Evolutionary conservation across 2,329 filamentous ascomycete species (phyloP).

Genomic region (Ceratocystis albifundus): DNA sequence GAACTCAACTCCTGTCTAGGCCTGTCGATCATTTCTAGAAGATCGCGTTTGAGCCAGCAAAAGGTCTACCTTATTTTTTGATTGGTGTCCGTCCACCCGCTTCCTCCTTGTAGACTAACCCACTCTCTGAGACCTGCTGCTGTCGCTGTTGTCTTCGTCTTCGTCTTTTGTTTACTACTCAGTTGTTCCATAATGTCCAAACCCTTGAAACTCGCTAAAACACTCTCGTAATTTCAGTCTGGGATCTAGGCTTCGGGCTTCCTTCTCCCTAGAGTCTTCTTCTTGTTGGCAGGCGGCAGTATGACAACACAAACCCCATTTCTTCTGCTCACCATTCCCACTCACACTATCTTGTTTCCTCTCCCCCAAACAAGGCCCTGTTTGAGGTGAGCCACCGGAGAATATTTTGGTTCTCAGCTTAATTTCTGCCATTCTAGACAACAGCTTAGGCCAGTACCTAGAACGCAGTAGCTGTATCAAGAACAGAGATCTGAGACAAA

Average conservation of each 20-base stretch:
- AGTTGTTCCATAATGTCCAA: slow-evolving; percentile 14
- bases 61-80: slow-evolving; percentile 9
- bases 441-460: background rate
- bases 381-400: slow-evolving; percentile 7
- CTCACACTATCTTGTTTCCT: background rate
- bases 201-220: slow-evolving; percentile 45
- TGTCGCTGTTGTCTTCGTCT: background rate
- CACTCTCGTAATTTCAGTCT: slow-evolving; percentile 36
- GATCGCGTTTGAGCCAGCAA: background rate
- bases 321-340: background rate
- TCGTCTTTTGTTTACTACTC: background rate
- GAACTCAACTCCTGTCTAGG: slow-evolving; percentile 4
- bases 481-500: slow-evolving; percentile 11
- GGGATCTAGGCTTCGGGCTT: background rate
- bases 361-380: background rate
- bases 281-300: slow-evolving; percentile 26
- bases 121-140: background rate
- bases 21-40: slow-evolving; percentile 10
- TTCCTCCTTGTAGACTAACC: background rate
- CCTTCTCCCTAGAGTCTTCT: slow-evolving; percentile 22
- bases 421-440: background rate
- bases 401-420: slow-evolving; percentile 8
- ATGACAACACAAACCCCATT: background rate
- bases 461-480: background rate
- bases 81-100: background rate